These are phyloP conservation scores for Aureobasidium leucospermi DNA, from an alignment of 2,329 filamentous ascomycete species.

Conservation along the genomic window DNA sequence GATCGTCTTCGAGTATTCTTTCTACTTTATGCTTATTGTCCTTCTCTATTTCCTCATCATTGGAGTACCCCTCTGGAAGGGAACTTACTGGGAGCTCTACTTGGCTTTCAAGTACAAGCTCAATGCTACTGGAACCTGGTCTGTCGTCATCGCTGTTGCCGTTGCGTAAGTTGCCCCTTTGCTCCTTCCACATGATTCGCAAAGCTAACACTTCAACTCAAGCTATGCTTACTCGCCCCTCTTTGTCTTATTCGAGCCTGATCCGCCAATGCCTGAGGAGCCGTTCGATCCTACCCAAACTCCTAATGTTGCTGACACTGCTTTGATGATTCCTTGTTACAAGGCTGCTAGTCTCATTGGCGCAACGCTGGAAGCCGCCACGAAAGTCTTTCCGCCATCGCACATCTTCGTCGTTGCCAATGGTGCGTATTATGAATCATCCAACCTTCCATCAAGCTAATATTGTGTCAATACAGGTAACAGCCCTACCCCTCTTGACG, in stretches of 20 bases:
- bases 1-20: slow-evolving; percentile 32
- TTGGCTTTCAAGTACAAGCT: slow-evolving; percentile 35
- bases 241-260: slow-evolving; percentile 28
- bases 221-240: slow-evolving; percentile 24
- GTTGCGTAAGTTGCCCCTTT: slow-evolving; percentile 15
- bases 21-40: slow-evolving; percentile 31
- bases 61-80: slow-evolving; percentile 41
- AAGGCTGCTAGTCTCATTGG: slow-evolving; percentile 38
- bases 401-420: slow-evolving; percentile 45
- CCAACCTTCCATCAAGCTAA: neutral
- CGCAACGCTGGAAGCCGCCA: slow-evolving; percentile 36
- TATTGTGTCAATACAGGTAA: slow-evolving; percentile 22
- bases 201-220: neutral
- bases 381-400: slow-evolving; percentile 39
- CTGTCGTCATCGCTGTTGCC: slow-evolving; percentile 33
- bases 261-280: slow-evolving; percentile 26
- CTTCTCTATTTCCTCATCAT: slow-evolving; percentile 42
- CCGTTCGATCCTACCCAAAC: slow-evolving; percentile 16
- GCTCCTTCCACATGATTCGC: neutral
- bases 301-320: slow-evolving; percentile 30
- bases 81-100: slow-evolving; percentile 37
- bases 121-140: slow-evolving; percentile 27
- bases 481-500: slow-evolving; percentile 38
- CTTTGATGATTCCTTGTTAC: slow-evolving; percentile 42
- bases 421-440: slow-evolving; percentile 21